A percentile compares a stretch with the other conserved stretches of the same genome.
These are phyloP conservation scores for Fusarium humuli DNA, from an alignment of 2,329 filamentous ascomycete species.

Conservation along the genomic window DNA sequence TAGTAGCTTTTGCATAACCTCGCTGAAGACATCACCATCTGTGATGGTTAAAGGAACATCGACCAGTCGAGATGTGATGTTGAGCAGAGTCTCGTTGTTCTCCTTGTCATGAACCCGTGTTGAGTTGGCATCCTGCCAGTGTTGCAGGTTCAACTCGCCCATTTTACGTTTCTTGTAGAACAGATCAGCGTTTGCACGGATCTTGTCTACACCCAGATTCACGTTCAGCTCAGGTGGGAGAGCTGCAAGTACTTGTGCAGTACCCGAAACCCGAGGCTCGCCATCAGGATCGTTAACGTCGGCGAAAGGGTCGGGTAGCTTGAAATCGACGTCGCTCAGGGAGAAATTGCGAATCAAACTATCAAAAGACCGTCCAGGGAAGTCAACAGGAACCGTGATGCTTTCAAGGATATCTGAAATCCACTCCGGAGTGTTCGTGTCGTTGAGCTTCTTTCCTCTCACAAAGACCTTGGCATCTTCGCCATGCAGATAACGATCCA, in stretches of 20 bases:
- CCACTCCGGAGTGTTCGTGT: conserved; percentile 81
- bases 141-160: conserved; percentile 79
- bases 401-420: conserved; percentile 82
- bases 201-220: conserved; percentile 78
- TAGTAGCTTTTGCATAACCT: conserved; percentile 83
- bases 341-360: conserved; percentile 90
- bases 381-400: conserved; percentile 84
- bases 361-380: conserved; percentile 84
- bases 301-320: conserved; percentile 82
- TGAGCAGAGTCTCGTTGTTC: conserved; percentile 70
- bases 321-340: conserved; percentile 85
- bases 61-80: conserved; percentile 80
- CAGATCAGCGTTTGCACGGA: conserved; percentile 83
- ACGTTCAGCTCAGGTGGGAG: conserved; percentile 91
- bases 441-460: conserved; percentile 77
- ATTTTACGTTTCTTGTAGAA: conserved; percentile 82
- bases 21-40: conserved; percentile 80
- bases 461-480: conserved; percentile 84
- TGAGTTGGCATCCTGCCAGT: conserved; percentile 89
- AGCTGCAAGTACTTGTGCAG: conserved; percentile 80
- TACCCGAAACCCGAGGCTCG: conserved; percentile 83
- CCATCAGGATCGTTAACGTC: conserved; percentile 78
- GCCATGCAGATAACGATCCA: conserved; percentile 85
- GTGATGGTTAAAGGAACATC: conserved; percentile 87
- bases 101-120: conserved; percentile 69